Evolutionary conservation across 352 stramenopile species (phyloP), one percentile per base, ranked within the genome.

Genomic region (Achlya hypogyna): DNA sequence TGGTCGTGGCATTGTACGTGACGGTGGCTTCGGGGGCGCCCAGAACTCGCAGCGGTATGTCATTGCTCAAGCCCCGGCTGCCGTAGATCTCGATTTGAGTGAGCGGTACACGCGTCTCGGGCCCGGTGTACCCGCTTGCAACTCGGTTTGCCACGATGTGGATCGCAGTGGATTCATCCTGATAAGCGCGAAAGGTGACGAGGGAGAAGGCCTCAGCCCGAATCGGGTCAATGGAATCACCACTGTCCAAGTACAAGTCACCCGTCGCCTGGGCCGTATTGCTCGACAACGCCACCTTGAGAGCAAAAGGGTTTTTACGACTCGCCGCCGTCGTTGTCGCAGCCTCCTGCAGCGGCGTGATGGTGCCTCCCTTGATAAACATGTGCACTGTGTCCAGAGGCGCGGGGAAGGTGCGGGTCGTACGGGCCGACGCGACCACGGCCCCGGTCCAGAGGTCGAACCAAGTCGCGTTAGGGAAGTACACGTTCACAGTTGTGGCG

Each of bases 211-310:
- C 27, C 5, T 28, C 45, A 3, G 31, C 51, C 9, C 45, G 54
- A 12, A 63, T 22, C 20, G 54, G 54, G 40, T 63, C 29, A 22
- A 63, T 32, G n/a, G 54, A 63, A 23, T 63, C 35, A 14, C 54
- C 54, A 27, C 54, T 63, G 40, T 63, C 54, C 27, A 63, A 14
- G 54, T 63, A 63, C 12, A 63, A 10, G n/a, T 49, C 54, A 14
- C 54, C 54, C n/a, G n/a, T n/a, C n/a, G n/a, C n/a, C n/a, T n/a
- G n/a, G n/a, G n/a, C n/a, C n/a, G n/a, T n/a, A n/a, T n/a, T n/a
- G n/a, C n/a, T n/a, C n/a, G n/a, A n/a, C n/a, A 93, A 60, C 16
- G 83, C 83, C 16, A 79, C 78, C 3, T 89, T 32, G 28, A 92
- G 65, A 0, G 73, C 78, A 31, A 88, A 88, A 3, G 66, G 65